A percentile compares a stretch with the other conserved stretches of the same genome.
phyloP scores from a whole-genome alignment of 371 early-diverging fungal species.

The Batrachochytrium dendrobatidis region DNA sequence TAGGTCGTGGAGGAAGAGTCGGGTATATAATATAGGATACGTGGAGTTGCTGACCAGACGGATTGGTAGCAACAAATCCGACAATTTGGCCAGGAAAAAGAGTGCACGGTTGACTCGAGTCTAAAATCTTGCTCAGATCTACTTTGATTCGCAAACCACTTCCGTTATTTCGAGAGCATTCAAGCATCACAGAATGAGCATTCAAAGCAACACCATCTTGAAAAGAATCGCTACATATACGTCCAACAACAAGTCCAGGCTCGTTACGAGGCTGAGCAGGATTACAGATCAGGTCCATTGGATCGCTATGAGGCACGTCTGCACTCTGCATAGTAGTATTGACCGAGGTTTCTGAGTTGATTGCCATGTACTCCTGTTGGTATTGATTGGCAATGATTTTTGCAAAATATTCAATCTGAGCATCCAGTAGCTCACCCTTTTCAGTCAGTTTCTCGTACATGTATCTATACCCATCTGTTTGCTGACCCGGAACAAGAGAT shows the following conservation, averaged over 20 bases:
- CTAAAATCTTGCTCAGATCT: constrained; percentile 36
- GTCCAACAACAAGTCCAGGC: constrained; percentile 56
- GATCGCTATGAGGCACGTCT: not conserved
- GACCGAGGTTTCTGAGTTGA: not conserved
- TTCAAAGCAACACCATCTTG: constrained; percentile 43
- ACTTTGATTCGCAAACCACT: constrained; percentile 62
- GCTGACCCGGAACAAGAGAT: constrained; percentile 37
- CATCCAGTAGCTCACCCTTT: constrained; percentile 62
- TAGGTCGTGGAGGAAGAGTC: constrained; percentile 17
- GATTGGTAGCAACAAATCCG: constrained; percentile 33
- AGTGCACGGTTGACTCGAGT: constrained; percentile 11
- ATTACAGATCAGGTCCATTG: constrained; percentile 26
- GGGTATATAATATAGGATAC: constrained; percentile 21
- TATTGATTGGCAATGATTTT: constrained; percentile 34
- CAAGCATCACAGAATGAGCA: constrained; percentile 62
- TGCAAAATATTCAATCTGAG: constrained; percentile 63
- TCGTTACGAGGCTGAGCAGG: constrained; percentile 55
- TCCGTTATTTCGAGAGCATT: constrained; percentile 64
- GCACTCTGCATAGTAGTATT: not conserved
- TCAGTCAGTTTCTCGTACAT: constrained; percentile 80
- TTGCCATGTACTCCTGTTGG: not conserved
- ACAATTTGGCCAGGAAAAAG: constrained; percentile 47
- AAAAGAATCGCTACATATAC: constrained; percentile 62
- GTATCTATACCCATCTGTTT: constrained; percentile 64
- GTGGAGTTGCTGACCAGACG: constrained; percentile 24